Evolutionary conservation across 345 rosid genomes (phyloP), one percentile per base, ranked within the genome.

Genomic region (Carallia brachiata): DNA sequence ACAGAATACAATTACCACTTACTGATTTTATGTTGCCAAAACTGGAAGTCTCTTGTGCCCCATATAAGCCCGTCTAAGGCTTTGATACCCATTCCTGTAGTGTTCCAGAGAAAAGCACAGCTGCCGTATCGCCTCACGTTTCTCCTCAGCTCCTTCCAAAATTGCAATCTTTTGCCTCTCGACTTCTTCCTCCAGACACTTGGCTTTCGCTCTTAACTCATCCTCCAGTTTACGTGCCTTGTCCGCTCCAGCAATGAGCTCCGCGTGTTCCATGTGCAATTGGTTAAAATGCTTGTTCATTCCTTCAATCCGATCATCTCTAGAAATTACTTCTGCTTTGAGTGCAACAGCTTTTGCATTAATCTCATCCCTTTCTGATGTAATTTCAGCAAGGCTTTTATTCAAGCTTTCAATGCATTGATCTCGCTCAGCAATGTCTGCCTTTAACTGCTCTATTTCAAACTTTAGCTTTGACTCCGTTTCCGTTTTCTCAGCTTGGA

Each of bases 151-250:
- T 47, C 65, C 70, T 70, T 70, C 75, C 70, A 27, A 3, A 7
- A 78, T 70, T 40, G 16, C 23, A 4, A 7, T 47, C 13, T 63
- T 69, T 63, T 73, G 81, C 61, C 62, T 73, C 27, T 70, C 81
- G 6, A 79, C 86, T 76, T 85, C 89, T 39, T 70, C 76, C 80
- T 85, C 88, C 34, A 91, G 77, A 30, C 83, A 84, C 62, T 77
- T 63, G 12, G 78, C 82, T 65, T 76, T 82, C 30, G 13, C 58
- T 67, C 65, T 86, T 17, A 85, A 64, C 44, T 85, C 83, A 31
- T 69, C 81, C 19, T 55, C 76, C 54, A 70, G 67, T 77, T 72
- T 83, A 70, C 61, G 65, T 16, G 73, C 82, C 7, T 8, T 63
- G 58, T 75, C 81, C 4, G 84, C 78, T 54, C 70, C 82, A 6